A percentile compares a stretch with the other conserved stretches of the same genome.
Evolutionary conservation across 345 rosid species (phyloP).

Genomic region (Limnanthes douglasii): DNA sequence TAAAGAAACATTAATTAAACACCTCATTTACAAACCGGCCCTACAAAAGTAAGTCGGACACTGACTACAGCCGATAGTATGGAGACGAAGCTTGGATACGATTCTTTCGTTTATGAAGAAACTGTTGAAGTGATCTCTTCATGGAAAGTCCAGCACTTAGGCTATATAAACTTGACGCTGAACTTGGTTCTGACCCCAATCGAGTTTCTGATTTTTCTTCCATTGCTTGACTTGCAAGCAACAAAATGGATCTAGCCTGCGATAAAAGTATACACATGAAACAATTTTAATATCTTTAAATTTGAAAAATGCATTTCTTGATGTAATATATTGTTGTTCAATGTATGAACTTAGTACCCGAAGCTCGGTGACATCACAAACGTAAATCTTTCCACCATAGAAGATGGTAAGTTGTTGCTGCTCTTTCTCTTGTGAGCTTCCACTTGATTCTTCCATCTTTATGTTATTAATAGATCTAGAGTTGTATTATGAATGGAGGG

Average conservation of each 20-base stretch:
- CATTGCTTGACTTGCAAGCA: constrained; percentile 13
- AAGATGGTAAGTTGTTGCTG: not conserved
- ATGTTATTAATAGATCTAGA: too few relatives aligned
- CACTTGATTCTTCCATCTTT: too few relatives aligned
- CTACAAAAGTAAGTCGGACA: too few relatives aligned
- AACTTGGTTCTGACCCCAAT: not conserved
- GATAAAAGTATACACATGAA: not conserved
- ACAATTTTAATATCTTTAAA: not conserved
- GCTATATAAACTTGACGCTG: not conserved
- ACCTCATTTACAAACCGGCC: too few relatives aligned
- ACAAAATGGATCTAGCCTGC: constrained; percentile 19
- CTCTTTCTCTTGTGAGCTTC: too few relatives aligned
- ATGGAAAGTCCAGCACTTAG: constrained; percentile 7
- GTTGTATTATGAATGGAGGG: too few relatives aligned
- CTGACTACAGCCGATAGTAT: too few relatives aligned
- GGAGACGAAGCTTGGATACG: constrained; percentile 9
- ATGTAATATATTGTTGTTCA: not conserved
- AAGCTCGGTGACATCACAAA: not conserved
- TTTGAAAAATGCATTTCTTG: not conserved
- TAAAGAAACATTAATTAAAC: too few relatives aligned
- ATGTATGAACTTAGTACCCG: not conserved
- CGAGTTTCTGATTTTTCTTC: not conserved
- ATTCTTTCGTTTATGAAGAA: constrained; percentile 15
- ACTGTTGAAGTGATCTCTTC: constrained; percentile 14
- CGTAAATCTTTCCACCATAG: not conserved